phyloP scores from a whole-genome alignment of 2,329 filamentous ascomycete genomes.

The Sarocladium oryzae region DNA sequence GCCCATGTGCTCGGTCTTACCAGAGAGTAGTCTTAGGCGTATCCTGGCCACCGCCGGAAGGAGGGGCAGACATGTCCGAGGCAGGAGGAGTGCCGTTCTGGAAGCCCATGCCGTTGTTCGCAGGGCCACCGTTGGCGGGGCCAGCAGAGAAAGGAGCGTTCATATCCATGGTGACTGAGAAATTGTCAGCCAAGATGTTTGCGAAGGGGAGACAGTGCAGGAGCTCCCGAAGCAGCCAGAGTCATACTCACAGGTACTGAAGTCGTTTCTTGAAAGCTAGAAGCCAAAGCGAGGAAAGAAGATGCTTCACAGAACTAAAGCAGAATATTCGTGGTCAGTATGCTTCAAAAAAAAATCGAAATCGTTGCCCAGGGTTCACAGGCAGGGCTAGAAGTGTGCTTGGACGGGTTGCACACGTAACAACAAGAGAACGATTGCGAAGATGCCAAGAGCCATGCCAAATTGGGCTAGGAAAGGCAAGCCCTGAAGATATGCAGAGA shows the following conservation, averaged over 20 bases:
- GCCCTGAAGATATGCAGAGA: too few relatives aligned
- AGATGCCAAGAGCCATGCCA: too few relatives aligned
- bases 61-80: constrained; percentile 28
- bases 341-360: too few relatives aligned
- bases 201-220: too few relatives aligned
- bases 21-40: constrained; percentile 53
- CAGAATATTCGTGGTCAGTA: background rate
- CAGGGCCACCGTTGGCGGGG: constrained; percentile 25
- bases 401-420: too few relatives aligned
- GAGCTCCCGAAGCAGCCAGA: too few relatives aligned
- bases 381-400: too few relatives aligned
- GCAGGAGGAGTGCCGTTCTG: constrained; percentile 34
- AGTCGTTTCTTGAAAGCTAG: constrained; percentile 5
- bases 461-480: too few relatives aligned
- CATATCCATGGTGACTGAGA: constrained; percentile 25
- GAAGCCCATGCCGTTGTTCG: constrained; percentile 28
- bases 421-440: too few relatives aligned
- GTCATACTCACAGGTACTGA: background rate
- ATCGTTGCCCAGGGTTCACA: too few relatives aligned
- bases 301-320: background rate
- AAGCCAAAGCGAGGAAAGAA: constrained; percentile 9
- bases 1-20: too few relatives aligned
- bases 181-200: background rate
- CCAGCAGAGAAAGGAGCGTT: constrained; percentile 24
- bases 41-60: constrained; percentile 33